Evolutionary conservation across 2,329 filamentous ascomycete species (phyloP).

Genomic region (Salinomyces thailandicus): DNA sequence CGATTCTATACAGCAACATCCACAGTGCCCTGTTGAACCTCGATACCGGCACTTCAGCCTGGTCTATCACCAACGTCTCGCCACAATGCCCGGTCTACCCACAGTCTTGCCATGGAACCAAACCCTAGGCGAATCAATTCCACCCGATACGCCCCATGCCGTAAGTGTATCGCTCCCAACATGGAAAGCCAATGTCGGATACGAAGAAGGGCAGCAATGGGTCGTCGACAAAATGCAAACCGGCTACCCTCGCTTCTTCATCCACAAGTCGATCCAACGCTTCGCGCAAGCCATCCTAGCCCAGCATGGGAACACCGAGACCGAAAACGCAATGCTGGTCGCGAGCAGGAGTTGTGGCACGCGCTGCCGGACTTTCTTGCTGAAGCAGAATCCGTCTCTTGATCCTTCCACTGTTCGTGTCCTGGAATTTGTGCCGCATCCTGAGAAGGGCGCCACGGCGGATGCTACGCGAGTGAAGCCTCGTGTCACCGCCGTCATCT

Average conservation of each 20-base stretch:
- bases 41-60: too few species aligned
- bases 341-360: constrained; percentile 59
- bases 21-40: too few species aligned
- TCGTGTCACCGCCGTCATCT: constrained; percentile 50
- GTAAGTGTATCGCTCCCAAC: constrained; percentile 93
- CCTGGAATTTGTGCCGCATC: constrained; percentile 54
- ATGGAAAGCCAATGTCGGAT: constrained; percentile 82
- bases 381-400: constrained; percentile 45
- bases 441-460: constrained; percentile 36
- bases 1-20: too few species aligned
- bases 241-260: constrained; percentile 90
- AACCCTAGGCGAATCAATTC: constrained; percentile 56
- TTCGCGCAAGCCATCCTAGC: constrained; percentile 59
- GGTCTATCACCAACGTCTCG: not conserved
- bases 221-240: constrained; percentile 77
- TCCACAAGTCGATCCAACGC: constrained; percentile 70
- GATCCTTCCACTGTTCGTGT: constrained; percentile 41
- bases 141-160: constrained; percentile 70
- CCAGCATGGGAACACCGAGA: constrained; percentile 48
- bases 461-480: constrained; percentile 34
- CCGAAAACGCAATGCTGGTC: constrained; percentile 68
- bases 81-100: constrained; percentile 11
- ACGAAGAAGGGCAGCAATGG: constrained; percentile 85
- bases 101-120: constrained; percentile 24
- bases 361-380: constrained; percentile 65